Conservation (phyloP, 2,329 filamentous ascomycete genomes). For the Sporothrix protearum region DNA sequence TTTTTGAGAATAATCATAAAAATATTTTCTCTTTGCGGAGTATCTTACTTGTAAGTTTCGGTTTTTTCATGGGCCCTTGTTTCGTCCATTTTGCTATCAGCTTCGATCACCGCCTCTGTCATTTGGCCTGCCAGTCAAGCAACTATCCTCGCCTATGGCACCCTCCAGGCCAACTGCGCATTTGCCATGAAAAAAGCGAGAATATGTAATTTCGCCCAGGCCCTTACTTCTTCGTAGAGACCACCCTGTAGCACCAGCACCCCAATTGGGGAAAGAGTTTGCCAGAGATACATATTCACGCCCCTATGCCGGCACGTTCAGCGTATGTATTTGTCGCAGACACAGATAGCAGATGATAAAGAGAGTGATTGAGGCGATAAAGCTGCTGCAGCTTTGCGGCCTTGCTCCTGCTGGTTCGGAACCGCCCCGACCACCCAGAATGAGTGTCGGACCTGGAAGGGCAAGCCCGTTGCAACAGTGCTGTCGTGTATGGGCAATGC, state of each 20-base stretch:
- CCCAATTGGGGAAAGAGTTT: background rate
- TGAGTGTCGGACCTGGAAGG: background rate
- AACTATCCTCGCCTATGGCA: background rate
- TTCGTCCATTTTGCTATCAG: conserved; percentile 11
- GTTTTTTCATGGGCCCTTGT: background rate
- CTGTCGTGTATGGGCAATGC: background rate
- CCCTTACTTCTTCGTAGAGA: background rate
- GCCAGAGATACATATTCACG: conserved; percentile 1
- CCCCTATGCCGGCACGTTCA: background rate
- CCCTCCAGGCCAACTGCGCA: background rate
- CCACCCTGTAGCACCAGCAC: background rate
- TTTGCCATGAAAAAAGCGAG: background rate
- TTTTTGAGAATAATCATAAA: background rate
- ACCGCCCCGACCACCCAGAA: background rate
- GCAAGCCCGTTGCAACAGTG: background rate
- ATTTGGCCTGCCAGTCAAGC: background rate
- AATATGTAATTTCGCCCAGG: background rate
- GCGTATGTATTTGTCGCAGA: background rate
- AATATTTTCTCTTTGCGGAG: background rate
- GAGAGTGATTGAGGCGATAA: background rate
- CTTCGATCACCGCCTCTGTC: background rate
- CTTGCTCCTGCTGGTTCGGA: background rate
- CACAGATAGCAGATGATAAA: background rate
- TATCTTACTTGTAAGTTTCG: conserved; percentile 4
- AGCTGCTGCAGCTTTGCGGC: background rate